Evolutionary conservation across 345 rosid species (phyloP), one percentile per base, ranked within the genome.

Genomic region (Citrus sp.): DNA sequence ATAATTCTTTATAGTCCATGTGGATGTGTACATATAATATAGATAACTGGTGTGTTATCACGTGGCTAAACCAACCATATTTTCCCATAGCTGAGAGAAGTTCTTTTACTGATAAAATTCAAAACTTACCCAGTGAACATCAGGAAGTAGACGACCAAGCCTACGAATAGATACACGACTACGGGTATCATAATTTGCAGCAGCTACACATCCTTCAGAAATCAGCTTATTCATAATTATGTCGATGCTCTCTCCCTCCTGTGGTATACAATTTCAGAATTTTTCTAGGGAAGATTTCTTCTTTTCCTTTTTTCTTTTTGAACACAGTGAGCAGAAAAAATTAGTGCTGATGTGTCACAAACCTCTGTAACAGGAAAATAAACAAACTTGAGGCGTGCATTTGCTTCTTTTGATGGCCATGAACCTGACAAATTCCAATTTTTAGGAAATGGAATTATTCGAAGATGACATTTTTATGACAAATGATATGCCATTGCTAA

Each of bases 61-160:
- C 9, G 27, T 21, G 27, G 27, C 38, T 28, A 42, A 60, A 21
- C 35, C 54, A 59, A 73, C n/a, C 24, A n/a, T 2, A 55, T n/a
- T 72, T 22, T 24, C 51, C n/a, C 32, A 6, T 58, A 72, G n/a
- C 32, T 34, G 14, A 28, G 6, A 38, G 28, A 63, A 75, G 3
- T 27, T 62, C 9, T 58, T 74, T 62, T 19, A 46, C 54, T 6
- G 4, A 30, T 25, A 9, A 27, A 46, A 38, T 61, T 8, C 42
- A 55, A 3, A 74, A 87, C 93, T 82, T 72, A 92, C 98, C 94
- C 93, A 92, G 70, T 89, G 89, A 77, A 91, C 88, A 89, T 89
- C 94, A 54, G 98, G 98, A 83, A 93, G 92, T 81, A 93, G 81
- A 78, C 96, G 94, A 73, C 96, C 98, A 66, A 92, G 96, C 64